Evolutionary conservation across 2,329 filamentous ascomycete species (phyloP), one percentile per base, ranked within the genome.

Genomic region (Biscogniauxia sp.): DNA sequence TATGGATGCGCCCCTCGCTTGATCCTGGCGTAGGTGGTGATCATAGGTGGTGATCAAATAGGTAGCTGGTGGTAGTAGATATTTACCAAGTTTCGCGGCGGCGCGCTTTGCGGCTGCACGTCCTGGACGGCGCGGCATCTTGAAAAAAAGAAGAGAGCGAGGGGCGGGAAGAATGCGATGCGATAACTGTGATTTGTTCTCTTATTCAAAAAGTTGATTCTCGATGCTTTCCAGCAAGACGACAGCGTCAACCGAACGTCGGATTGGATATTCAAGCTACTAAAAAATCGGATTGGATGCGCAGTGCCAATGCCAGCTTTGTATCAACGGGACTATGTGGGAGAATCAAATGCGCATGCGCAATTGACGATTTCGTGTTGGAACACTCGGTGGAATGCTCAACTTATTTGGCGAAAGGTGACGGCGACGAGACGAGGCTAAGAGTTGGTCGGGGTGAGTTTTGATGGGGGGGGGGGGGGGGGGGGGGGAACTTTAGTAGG

Each of bases 101-200:
- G 78, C 78, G 59, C 77, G 76, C 67, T 77, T 75, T 51, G 78
- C 78, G 53, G 78, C 78, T 26, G 78, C 78, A 61, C 78, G 77
- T 61, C 77, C 76, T 20, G 78, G 78, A 55, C 78, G 74, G 51
- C 74, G 74, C 66, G 71, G 73, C 73, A 73, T 74, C 15, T 45
- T 45, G 37, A n/a, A 45, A 45, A 7, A 7, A 13, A 32, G 9
- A 32, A 32, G 6, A 9, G 28, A 45, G 13, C 17, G 37, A 45
- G 2, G 17, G 11, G 37, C n/a, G 1, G 4, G 2, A 17, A 45
- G 37, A 45, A 45, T 45, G 37, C 37, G 37, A 45, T 45, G 37
- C 37, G 37, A 45, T 6, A 37, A 7, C 9, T 15, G 32, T 37
- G 2, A 37, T 2, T 37, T 37, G 13, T 37, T 37, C 32, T 23